Conservation (phyloP, 164 flowering plant genomes). For the Kingdonia uniflora region DNA sequence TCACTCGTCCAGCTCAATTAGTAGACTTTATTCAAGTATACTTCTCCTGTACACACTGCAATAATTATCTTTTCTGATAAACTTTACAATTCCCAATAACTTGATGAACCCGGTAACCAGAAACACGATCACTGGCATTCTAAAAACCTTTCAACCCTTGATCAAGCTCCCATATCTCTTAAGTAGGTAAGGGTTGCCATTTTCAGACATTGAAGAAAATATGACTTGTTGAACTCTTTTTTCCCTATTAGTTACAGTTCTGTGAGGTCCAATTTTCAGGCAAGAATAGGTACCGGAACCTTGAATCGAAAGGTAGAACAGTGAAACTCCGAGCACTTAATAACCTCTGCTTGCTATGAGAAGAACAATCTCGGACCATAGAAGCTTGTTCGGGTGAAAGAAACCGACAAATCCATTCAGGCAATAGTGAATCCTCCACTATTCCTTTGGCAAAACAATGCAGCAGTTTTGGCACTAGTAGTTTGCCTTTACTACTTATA, state of each 20-base stretch:
- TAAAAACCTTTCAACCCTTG: too few species aligned
- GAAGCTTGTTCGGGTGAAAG: conserved; percentile 34
- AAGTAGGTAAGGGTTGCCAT: too few species aligned
- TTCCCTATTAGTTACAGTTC: neutral
- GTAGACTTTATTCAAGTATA: too few species aligned
- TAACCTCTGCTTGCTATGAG: conserved; percentile 21
- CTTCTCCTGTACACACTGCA: too few species aligned
- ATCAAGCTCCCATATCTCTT: too few species aligned
- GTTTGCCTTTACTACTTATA: conserved; percentile 28
- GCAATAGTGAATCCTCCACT: conserved; percentile 26
- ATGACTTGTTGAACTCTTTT: neutral
- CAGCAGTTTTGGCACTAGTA: conserved; percentile 31
- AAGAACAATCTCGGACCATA: conserved; percentile 20
- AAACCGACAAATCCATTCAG: conserved; percentile 34
- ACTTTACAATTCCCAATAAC: too few species aligned
- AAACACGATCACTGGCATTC: too few species aligned
- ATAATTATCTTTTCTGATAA: too few species aligned
- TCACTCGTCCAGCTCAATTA: too few species aligned
- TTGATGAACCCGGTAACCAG: too few species aligned
- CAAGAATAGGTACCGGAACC: conserved; percentile 35
- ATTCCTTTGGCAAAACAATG: conserved; percentile 28
- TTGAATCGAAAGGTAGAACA: conserved; percentile 31
- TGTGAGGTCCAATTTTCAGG: conserved; percentile 7
- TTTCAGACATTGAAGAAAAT: too few species aligned
- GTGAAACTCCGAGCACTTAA: conserved; percentile 26